Evolutionary conservation across 495 filamentous ascomycete species (phyloP), one percentile per base, ranked within the genome.

Genomic region (Aspergillus avenaceus): DNA sequence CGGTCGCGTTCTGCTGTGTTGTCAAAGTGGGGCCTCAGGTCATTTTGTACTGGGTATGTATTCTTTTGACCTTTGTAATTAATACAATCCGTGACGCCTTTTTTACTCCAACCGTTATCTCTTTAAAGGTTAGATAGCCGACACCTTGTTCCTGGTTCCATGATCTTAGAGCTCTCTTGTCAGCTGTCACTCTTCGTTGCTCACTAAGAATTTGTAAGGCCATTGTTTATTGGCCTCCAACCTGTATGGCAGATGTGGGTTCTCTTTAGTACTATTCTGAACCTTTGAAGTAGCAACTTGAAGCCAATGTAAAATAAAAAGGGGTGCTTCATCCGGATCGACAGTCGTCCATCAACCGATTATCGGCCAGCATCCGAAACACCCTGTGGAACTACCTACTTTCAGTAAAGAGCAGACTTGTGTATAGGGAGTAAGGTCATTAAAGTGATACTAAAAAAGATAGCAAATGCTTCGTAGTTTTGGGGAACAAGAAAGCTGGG

Each of bases 351-450:
- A 26, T 49, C 36, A 46, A 24, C 25, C 41, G 19, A 41, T 21
- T 28, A 51, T 48, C 53, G 47, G 53, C 43, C 48, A 52, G 48
- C 37, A 50, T 51, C 53, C 53, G 43, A 56, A 56, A 55, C 24
- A 45, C 34, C 12, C 7, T 18, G 7, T n/a, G n/a, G n/a, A n/a
- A n/a, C n/a, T n/a, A n/a, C n/a, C n/a, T n/a, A n/a, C n/a, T n/a
- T n/a, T 3, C 16, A 40, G 31, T 27, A 23, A 12, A 19, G 23
- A 25, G 14, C 3, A 25, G n/a, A n/a, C n/a, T n/a, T n/a, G n/a
- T n/a, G n/a, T n/a, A n/a, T n/a, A n/a, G n/a, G n/a, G n/a, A n/a
- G n/a, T n/a, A n/a, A n/a, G n/a, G n/a, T n/a, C n/a, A n/a, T n/a
- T n/a, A n/a, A n/a, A n/a, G n/a, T n/a, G n/a, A n/a, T n/a, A n/a